Evolutionary conservation across 176 grass and related monocot genomes (phyloP).

Genomic region (Aegilops tauschii): DNA sequence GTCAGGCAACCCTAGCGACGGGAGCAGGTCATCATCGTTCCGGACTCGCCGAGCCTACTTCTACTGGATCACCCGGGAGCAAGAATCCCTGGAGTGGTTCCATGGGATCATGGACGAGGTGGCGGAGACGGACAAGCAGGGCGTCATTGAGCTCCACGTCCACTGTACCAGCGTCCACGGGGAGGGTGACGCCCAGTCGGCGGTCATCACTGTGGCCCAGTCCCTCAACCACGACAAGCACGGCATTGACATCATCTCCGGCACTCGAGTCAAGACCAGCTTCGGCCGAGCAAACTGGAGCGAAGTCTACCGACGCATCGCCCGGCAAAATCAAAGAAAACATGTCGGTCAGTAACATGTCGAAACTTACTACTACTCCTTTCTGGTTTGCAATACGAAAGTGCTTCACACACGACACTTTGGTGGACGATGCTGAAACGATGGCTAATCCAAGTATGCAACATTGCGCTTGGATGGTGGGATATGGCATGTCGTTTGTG

Average conservation of each 20-base stretch:
- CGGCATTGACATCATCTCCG: constrained; percentile 77
- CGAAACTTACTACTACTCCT: neutral
- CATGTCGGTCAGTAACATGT: constrained; percentile 42
- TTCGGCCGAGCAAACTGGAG: constrained; percentile 92
- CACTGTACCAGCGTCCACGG: constrained; percentile 93
- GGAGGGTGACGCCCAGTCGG: constrained; percentile 82
- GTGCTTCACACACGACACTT: too few species aligned
- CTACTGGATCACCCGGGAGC: constrained; percentile 89
- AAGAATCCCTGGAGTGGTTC: constrained; percentile 94
- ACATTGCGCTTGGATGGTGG: too few species aligned
- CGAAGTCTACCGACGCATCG: constrained; percentile 79
- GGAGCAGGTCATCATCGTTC: constrained; percentile 30
- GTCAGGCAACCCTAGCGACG: neutral
- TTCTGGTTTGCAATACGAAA: too few species aligned
- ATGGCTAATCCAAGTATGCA: too few species aligned
- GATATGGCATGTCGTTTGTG: too few species aligned
- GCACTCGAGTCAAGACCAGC: constrained; percentile 80
- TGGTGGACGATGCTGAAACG: too few species aligned
- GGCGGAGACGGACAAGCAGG: constrained; percentile 70
- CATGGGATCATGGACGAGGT: constrained; percentile 86
- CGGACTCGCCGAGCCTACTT: constrained; percentile 76
- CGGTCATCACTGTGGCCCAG: constrained; percentile 79
- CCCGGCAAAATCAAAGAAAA: constrained; percentile 70
- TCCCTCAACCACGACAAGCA: constrained; percentile 78
- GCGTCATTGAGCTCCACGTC: constrained; percentile 83